These are phyloP conservation scores for Phialocephala subalpina DNA, from an alignment of 2,329 filamentous ascomycete genomes.

Conservation along the genomic window DNA sequence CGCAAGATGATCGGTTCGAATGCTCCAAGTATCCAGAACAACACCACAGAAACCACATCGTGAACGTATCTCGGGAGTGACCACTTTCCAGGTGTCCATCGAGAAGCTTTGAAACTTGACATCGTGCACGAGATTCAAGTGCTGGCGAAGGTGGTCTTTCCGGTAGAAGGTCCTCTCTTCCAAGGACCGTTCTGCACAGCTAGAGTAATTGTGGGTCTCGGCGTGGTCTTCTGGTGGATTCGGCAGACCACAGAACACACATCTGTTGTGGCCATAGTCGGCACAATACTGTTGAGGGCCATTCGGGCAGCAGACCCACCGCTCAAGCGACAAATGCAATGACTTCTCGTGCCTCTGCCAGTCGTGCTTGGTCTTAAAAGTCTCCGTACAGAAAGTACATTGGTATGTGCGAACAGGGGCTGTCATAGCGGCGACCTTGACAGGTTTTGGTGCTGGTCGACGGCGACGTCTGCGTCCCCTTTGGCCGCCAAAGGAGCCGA, in stretches of 20 bases:
- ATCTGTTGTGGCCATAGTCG: constrained; percentile 63
- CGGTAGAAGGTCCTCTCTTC: constrained; percentile 72
- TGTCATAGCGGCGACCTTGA: constrained; percentile 54
- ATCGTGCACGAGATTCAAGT: constrained; percentile 68
- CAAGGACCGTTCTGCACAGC: constrained; percentile 71
- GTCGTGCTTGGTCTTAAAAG: constrained; percentile 73
- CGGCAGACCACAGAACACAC: constrained; percentile 65
- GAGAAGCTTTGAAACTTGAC: constrained; percentile 68
- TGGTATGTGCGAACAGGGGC: constrained; percentile 56
- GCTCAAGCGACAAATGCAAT: constrained; percentile 68
- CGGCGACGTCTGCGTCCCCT: constrained; percentile 41
- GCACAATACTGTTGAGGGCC: constrained; percentile 64
- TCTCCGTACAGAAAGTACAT: constrained; percentile 75
- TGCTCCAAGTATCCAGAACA: constrained; percentile 67
- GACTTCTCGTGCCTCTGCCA: constrained; percentile 78
- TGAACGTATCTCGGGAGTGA: constrained; percentile 67
- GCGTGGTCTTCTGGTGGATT: constrained; percentile 64
- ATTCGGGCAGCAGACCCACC: constrained; percentile 70
- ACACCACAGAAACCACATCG: constrained; percentile 72
- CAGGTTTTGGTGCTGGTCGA: constrained; percentile 45
- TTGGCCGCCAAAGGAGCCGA: constrained; percentile 40
- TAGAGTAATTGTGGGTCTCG: constrained; percentile 65
- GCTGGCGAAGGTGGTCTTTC: constrained; percentile 73
- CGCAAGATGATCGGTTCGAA: constrained; percentile 69
- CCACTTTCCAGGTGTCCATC: constrained; percentile 70